A percentile compares a stretch with the other conserved stretches of the same genome.
These are phyloP conservation scores for Monosporascus sp. DNA, from an alignment of 2,329 filamentous ascomycete genomes.

Conservation along the genomic window DNA sequence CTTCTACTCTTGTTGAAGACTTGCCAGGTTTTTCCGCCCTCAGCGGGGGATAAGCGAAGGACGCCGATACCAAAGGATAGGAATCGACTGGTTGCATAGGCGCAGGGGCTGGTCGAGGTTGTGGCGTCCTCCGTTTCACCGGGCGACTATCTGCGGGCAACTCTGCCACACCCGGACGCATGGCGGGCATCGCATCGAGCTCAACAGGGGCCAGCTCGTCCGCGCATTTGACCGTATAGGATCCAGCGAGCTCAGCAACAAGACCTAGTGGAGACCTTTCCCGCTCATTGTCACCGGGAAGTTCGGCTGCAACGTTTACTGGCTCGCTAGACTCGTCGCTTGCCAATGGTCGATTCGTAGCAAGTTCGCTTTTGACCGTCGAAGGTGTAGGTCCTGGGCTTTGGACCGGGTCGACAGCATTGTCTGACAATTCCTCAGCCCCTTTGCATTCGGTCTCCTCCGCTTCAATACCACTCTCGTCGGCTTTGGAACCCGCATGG, in stretches of 20 bases:
- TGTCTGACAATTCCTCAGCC: neutral
- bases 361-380: neutral
- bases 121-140: slow-evolving; percentile 10
- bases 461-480: slow-evolving; percentile 31
- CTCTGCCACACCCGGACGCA: slow-evolving; percentile 10
- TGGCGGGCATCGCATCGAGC: slow-evolving; percentile 20
- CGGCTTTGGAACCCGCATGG: slow-evolving; percentile 39
- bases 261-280: slow-evolving; percentile 20
- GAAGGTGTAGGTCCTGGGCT: neutral
- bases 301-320: slow-evolving; percentile 10
- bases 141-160: slow-evolving; percentile 16
- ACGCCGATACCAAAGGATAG: slow-evolving; percentile 24
- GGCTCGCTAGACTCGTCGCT: neutral
- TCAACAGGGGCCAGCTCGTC: slow-evolving; percentile 28
- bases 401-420: neutral
- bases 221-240: slow-evolving; percentile 24
- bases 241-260: slow-evolving; percentile 23
- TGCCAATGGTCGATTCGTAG: neutral
- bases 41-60: slow-evolving; percentile 22
- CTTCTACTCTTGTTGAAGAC: neutral
- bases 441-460: neutral
- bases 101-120: slow-evolving; percentile 1
- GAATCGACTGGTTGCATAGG: slow-evolving; percentile 12
- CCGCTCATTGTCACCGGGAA: slow-evolving; percentile 11
- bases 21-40: slow-evolving; percentile 3